Percentiles rank a stretch among this genome's conserved stretches.
These are phyloP conservation scores for Colletotrichum aenigma DNA, from an alignment of 2,329 filamentous ascomycete species.

Conservation along the genomic window DNA sequence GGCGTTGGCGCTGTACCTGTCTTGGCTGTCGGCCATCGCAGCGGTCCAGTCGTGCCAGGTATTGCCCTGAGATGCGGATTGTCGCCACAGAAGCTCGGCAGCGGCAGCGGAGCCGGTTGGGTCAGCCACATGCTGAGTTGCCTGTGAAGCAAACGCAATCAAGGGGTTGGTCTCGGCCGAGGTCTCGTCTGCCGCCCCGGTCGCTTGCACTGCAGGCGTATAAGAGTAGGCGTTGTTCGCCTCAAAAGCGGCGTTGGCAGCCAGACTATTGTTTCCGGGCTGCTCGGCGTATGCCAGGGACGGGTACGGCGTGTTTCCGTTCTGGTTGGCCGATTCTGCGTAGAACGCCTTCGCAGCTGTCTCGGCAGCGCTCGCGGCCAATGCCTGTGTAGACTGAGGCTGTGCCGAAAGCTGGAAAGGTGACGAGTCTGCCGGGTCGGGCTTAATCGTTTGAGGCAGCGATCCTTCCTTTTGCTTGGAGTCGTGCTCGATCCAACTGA, in stretches of 20 bases:
- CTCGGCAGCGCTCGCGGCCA: slow-evolving; percentile 11
- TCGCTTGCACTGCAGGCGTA: neutral
- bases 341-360: slow-evolving; percentile 34
- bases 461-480: slow-evolving; percentile 30
- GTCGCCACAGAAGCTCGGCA: slow-evolving; percentile 37
- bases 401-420: slow-evolving; percentile 1
- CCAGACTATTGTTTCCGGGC: slow-evolving; percentile 22
- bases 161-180: slow-evolving; percentile 38
- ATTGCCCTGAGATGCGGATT: slow-evolving; percentile 35
- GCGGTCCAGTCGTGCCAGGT: slow-evolving; percentile 61
- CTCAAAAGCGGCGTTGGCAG: slow-evolving; percentile 10
- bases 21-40: slow-evolving; percentile 53
- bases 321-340: slow-evolving; percentile 24
- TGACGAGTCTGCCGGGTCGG: neutral
- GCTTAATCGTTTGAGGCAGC: neutral
- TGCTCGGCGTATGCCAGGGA: slow-evolving; percentile 33
- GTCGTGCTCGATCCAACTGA: slow-evolving; percentile 56
- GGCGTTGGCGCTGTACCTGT: slow-evolving; percentile 53
- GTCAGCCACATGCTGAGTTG: slow-evolving; percentile 36
- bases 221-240: slow-evolving; percentile 16
- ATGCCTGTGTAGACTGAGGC: neutral
- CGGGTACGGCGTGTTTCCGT: slow-evolving; percentile 32
- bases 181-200: slow-evolving; percentile 22
- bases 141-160: slow-evolving; percentile 42
- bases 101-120: slow-evolving; percentile 24